Evolutionary conservation across 495 filamentous ascomycete species (phyloP).

Genomic region (Parathielavia appendiculata): DNA sequence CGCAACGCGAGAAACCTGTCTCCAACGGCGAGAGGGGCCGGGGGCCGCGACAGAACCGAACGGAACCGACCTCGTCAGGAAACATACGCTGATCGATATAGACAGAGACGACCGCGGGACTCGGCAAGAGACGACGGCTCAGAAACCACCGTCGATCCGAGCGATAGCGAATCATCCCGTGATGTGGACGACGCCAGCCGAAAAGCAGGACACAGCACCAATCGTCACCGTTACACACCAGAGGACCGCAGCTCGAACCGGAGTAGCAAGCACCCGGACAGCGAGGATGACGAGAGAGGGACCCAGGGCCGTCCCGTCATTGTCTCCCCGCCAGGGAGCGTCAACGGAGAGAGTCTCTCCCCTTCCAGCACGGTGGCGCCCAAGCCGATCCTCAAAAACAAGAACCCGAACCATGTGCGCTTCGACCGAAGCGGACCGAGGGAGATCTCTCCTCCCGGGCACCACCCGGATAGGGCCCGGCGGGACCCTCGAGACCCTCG

Average conservation of each 20-base stretch:
- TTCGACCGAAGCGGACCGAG: constrained; percentile 40
- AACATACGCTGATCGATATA: constrained; percentile 14
- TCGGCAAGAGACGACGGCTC: constrained; percentile 18
- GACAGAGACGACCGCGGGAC: not conserved
- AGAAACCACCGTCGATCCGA: constrained; percentile 20
- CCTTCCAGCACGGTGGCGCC: constrained; percentile 39
- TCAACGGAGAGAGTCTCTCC: constrained; percentile 29
- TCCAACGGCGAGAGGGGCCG: not conserved
- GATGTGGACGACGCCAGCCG: constrained; percentile 22
- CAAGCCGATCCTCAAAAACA: constrained; percentile 50
- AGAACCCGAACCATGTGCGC: constrained; percentile 44
- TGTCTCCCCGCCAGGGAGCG: constrained; percentile 36
- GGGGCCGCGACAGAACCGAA: not conserved
- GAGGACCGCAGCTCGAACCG: constrained; percentile 9
- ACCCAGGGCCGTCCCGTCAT: constrained; percentile 37
- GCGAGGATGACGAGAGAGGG: constrained; percentile 24
- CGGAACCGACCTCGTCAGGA: constrained; percentile 12
- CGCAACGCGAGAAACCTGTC: constrained; percentile 38
- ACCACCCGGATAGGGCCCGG: constrained; percentile 20
- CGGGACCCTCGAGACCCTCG: not conserved
- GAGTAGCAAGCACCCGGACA: not conserved
- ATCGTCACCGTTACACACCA: constrained; percentile 10
- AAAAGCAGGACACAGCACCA: not conserved
- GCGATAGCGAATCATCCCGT: constrained; percentile 27
- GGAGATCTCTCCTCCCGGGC: constrained; percentile 30